These are phyloP conservation scores for Scutellaria baicalensis DNA, from an alignment of 257 asterid genomes.

Conservation along the genomic window DNA sequence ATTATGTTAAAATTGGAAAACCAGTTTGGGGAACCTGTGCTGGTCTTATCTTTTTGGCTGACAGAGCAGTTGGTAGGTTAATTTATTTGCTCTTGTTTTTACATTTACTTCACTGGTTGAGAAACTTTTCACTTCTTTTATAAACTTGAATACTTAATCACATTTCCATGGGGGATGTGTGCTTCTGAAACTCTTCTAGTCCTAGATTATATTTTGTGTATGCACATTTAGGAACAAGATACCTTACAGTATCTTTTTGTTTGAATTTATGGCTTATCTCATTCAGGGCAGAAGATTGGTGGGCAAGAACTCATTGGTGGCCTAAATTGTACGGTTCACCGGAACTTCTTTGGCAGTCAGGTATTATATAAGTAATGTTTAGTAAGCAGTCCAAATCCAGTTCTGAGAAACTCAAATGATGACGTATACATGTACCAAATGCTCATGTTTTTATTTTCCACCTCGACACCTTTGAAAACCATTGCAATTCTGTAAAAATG, in stretches of 20 bases:
- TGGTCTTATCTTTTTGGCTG: slow-evolving; percentile 90
- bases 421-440: neutral
- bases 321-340: slow-evolving; percentile 85
- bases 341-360: slow-evolving; percentile 94
- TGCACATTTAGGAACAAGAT: neutral
- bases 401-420: too few species aligned
- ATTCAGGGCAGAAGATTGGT: slow-evolving; percentile 82
- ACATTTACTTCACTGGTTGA: neutral
- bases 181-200: neutral
- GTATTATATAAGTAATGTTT: slow-evolving; percentile 22
- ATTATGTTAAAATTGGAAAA: slow-evolving; percentile 83
- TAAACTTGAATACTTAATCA: neutral
- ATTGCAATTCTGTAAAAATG: neutral
- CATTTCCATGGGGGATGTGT: neutral
- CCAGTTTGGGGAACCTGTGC: slow-evolving; percentile 99
- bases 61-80: slow-evolving; percentile 76
- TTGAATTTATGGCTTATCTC: slow-evolving; percentile 7
- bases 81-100: too few species aligned
- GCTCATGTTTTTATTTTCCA: neutral
- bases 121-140: neutral
- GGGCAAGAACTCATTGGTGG: slow-evolving; percentile 97
- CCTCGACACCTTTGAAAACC: neutral
- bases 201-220: neutral
- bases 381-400: too few species aligned
- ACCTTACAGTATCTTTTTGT: neutral